Evolutionary conservation across 495 filamentous ascomycete species (phyloP), one percentile per base, ranked within the genome.

Genomic region (Pseudotulostoma volvatum): DNA sequence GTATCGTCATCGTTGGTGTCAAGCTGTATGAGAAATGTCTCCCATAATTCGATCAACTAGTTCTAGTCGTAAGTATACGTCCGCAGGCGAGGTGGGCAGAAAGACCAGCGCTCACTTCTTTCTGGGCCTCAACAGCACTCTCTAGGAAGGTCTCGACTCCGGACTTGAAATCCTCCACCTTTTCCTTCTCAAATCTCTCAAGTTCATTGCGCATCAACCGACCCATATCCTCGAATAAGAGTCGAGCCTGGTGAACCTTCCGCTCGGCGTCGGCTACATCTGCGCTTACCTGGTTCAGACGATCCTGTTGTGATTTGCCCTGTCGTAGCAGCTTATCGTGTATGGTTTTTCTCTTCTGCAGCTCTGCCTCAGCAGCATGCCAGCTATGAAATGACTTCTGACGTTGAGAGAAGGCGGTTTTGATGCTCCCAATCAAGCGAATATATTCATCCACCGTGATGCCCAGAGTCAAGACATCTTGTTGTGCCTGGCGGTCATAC

Each of bases 371-470:
- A 19, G 90, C 86, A 4, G 67, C 63, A 52, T 93, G 85, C 84
- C 87, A 97, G 39, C 76, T 76, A 52, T 94, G 81, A 56, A 84
- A 97, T 4, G 87, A 83, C 53, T 93, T 94, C 53, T 97, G 90
- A 31, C 90, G 79, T 51, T 94, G 86, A 18, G 66, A 61, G 54
- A 97, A 96, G 4, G 92, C 80, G 36, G 77, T 81, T 64, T 96
- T 96, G 45, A 94, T 77, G 45, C 77, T 84, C 20, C 82, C 84
- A 47, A 96, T 97, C 30, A 97, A 59, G 7, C 90, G 84, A 50
- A 97, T 88, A 59, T 97, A 97, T 60, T 97, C 90, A 45, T 97
- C 90, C 37, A 97, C 82, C 28, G 92, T 94, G 49, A 95, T 96
- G 14, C 92, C 92, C 14, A 97, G 69, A 0, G 90, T 97, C 19